Percentiles rank a stretch among this genome's conserved stretches.
phyloP scores from a whole-genome alignment of 345 rosid genomes.

The Syzygium aromaticum region DNA sequence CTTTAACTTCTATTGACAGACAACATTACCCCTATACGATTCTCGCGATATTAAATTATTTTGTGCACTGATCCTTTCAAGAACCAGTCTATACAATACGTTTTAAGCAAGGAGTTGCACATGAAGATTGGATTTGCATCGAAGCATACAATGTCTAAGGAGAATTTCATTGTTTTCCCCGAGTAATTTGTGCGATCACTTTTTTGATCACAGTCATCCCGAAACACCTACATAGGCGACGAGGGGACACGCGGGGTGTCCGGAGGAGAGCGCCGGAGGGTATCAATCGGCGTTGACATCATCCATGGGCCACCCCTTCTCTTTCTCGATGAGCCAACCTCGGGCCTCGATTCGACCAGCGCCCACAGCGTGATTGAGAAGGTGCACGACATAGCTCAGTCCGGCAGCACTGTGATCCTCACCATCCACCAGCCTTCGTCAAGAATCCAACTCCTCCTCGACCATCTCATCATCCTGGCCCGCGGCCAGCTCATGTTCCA shows the following conservation, averaged over 20 bases:
- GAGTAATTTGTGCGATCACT: neutral
- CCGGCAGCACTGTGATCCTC: slow-evolving; percentile 62
- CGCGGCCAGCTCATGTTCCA: slow-evolving; percentile 67
- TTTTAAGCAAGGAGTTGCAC: neutral
- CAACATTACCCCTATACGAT: neutral
- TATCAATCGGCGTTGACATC: slow-evolving; percentile 58
- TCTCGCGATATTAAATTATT: too few species aligned
- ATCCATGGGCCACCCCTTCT: slow-evolving; percentile 55
- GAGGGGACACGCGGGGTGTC: slow-evolving; percentile 57
- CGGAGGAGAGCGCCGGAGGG: slow-evolving; percentile 55
- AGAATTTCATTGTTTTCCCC: neutral
- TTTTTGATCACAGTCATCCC: slow-evolving; percentile 12
- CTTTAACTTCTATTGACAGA: neutral
- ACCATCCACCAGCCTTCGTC: slow-evolving; percentile 67
- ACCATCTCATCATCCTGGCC: slow-evolving; percentile 54
- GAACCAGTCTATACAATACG: neutral
- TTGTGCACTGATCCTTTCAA: neutral
- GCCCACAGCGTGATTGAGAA: slow-evolving; percentile 59
- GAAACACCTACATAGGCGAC: slow-evolving; percentile 39
- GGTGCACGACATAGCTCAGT: slow-evolving; percentile 50
- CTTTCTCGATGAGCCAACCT: slow-evolving; percentile 71
- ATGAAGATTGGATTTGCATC: neutral
- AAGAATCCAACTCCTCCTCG: slow-evolving; percentile 45
- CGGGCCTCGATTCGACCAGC: slow-evolving; percentile 59
- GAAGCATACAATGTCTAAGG: neutral